phyloP scores from a whole-genome alignment of 163 green algal genomes.

The Chlamydomonas reinhardtii region DNA sequence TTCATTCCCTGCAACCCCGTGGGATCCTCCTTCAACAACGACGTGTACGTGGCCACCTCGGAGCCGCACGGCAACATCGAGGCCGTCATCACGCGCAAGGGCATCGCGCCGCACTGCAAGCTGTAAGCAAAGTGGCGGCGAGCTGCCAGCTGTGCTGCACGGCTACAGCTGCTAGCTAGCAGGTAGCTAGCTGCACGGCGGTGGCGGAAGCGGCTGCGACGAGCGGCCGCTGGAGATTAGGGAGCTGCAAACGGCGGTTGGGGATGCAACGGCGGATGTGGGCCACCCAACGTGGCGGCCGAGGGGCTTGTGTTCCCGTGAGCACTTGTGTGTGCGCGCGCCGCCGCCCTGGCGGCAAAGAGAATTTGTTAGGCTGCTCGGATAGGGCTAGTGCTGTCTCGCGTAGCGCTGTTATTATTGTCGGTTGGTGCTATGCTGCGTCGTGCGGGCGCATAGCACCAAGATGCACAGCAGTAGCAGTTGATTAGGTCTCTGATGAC shows the following conservation, averaged over 20 bases:
- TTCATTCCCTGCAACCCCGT: slow-evolving; percentile 92
- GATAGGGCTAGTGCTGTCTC: too few relatives aligned
- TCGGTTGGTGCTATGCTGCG: too few relatives aligned
- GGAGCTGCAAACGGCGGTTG: background rate
- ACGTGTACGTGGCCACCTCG: slow-evolving; percentile 96
- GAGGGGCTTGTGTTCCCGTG: background rate
- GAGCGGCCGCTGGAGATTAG: background rate
- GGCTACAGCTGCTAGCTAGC: background rate
- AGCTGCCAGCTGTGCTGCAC: background rate
- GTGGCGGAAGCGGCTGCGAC: background rate
- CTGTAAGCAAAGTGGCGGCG: too few relatives aligned
- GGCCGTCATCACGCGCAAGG: slow-evolving; percentile 78
- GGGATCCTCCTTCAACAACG: slow-evolving; percentile 89
- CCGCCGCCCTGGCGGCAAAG: too few relatives aligned
- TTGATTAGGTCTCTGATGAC: too few relatives aligned
- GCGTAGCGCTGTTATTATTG: too few relatives aligned
- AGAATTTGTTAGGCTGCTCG: too few relatives aligned
- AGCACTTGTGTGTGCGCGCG: background rate
- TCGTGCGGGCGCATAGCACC: too few relatives aligned
- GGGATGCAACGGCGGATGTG: background rate
- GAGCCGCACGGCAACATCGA: slow-evolving; percentile 97
- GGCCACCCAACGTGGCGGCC: too few relatives aligned
- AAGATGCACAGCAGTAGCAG: too few relatives aligned
- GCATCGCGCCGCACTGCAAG: slow-evolving; percentile 38
- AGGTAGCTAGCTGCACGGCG: too few relatives aligned